These are phyloP conservation scores for Macrolepiota fuliginosa DNA, from an alignment of 768 basidiomycete species.

Conservation along the genomic window DNA sequence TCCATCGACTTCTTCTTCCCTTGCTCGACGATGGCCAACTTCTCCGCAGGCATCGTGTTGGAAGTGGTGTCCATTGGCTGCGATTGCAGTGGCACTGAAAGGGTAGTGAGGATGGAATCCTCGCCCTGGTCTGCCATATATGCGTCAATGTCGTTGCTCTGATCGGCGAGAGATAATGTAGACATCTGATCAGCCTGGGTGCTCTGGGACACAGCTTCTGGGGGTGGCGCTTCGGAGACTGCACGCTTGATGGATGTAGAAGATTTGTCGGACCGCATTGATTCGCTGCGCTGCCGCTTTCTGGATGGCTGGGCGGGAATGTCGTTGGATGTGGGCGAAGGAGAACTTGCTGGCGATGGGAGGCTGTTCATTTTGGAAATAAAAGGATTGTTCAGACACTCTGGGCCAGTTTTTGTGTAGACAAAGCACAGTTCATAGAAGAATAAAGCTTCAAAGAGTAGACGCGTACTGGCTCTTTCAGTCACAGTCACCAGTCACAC, in stretches of 20 bases:
- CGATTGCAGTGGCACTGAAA: conserved; percentile 19
- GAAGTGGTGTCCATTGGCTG: conserved; percentile 19
- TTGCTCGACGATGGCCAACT: conserved; percentile 47
- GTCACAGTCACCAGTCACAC: conserved; percentile 16
- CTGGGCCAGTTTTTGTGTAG: background rate
- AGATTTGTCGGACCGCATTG: conserved; percentile 71
- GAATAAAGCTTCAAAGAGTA: conserved; percentile 9
- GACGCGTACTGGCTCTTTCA: conserved; percentile 1
- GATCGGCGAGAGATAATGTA: conserved; percentile 40
- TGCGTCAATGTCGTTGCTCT: conserved; percentile 59
- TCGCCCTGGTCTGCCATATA: conserved; percentile 65
- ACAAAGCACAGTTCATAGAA: conserved; percentile 9
- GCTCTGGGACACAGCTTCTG: conserved; percentile 36
- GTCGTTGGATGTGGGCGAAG: conserved; percentile 38
- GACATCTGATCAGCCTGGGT: conserved; percentile 40
- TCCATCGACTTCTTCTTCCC: conserved; percentile 49
- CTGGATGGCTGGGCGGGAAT: conserved; percentile 41
- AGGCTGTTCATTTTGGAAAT: conserved; percentile 39
- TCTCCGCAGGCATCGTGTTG: conserved; percentile 39
- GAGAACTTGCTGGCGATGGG: conserved; percentile 45
- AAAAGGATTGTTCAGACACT: background rate
- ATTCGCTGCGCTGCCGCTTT: conserved; percentile 74
- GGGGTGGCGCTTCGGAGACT: conserved; percentile 61
- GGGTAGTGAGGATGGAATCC: conserved; percentile 28
- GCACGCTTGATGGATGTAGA: conserved; percentile 79